Conservation (phyloP, 495 filamentous ascomycete genomes). For the Pyrenula aspistea region DNA sequence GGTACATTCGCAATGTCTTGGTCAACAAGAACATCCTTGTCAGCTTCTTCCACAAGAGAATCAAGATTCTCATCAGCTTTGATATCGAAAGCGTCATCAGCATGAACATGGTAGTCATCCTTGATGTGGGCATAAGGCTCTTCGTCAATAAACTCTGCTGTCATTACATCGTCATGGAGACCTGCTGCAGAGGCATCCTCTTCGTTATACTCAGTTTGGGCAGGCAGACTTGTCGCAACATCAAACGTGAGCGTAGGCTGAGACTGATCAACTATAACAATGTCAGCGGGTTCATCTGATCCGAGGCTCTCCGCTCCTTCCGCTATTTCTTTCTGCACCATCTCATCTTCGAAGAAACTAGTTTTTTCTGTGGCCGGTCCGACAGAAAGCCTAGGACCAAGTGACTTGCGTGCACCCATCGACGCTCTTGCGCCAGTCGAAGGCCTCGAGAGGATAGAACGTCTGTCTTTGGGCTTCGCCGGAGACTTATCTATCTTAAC, state of each 20-base stretch:
- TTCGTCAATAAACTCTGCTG: not conserved
- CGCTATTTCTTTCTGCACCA: slow-evolving; percentile 23
- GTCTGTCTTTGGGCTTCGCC: slow-evolving; percentile 2
- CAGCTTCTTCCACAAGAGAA: not conserved
- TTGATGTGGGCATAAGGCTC: not conserved
- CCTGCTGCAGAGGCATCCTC: not conserved
- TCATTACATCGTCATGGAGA: not conserved
- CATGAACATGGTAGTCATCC: not conserved
- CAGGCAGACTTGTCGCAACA: too few species aligned
- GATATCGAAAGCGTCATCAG: not conserved
- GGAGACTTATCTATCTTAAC: slow-evolving; percentile 1
- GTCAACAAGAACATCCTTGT: not conserved
- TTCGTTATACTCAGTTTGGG: too few species aligned
- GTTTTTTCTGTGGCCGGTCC: slow-evolving; percentile 11
- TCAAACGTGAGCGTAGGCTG: too few species aligned
- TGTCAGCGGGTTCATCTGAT: not conserved
- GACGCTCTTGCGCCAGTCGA: slow-evolving; percentile 6
- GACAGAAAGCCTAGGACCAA: not conserved
- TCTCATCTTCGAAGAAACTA: slow-evolving; percentile 47
- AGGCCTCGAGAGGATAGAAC: slow-evolving; percentile 8
- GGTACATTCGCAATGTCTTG: not conserved
- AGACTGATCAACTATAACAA: not conserved
- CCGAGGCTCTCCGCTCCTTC: slow-evolving; percentile 7
- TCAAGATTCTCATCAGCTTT: not conserved
- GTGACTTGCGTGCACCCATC: not conserved